Base-by-base conservation (phyloP, 257 asterid species). In the Solanum virginianum region DNA sequence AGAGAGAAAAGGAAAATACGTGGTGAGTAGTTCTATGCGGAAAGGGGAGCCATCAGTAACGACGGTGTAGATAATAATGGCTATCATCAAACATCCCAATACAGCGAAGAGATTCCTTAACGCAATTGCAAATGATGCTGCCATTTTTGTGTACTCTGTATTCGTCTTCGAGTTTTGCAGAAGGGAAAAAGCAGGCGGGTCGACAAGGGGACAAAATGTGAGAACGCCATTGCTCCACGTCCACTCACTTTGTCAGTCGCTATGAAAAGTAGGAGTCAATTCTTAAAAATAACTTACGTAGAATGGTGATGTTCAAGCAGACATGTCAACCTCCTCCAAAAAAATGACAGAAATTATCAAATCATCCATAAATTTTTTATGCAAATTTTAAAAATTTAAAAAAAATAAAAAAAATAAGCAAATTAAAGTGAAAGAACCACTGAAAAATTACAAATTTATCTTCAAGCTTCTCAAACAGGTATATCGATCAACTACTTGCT, bases 11-110 rank as follows among this genome's bases (percentile, higher is more conserved):
- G 54, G 7, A 82, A 13, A 89, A 39, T 86, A 96, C 98, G 98
- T 96, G 7, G 98, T 93, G 29, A 92, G 92, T 74, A 94, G 94
- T 82, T 94, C 89, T 89, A 56, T 92, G 71, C 96, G 97, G 85
- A 92, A 93, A 82, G 98, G 98, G 41, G 86, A 90, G 74, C 99
- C 98, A 84, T 94, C 97, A 47, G 92, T 90, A 84, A 59, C 89
- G 84, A 88, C 6, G 16, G 98, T 93, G 91, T 90, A 94, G 53
- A 92, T 86, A 8, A 94, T 82, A 13, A 89, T 65, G 69, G 95
- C 96, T 9, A 96, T n/a, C 22, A 85, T 84, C 18, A 83, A 63
- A 75, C 94, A 92, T 6, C 97, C 96, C 88, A 94, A 79, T 81
- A 89, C 90, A 77, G 80, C 13, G 91, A 96, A 96, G 60, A 88